Evolutionary conservation across 2,329 filamentous ascomycete genomes (phyloP).

Genomic region (Fusarium brachygibbosum): DNA sequence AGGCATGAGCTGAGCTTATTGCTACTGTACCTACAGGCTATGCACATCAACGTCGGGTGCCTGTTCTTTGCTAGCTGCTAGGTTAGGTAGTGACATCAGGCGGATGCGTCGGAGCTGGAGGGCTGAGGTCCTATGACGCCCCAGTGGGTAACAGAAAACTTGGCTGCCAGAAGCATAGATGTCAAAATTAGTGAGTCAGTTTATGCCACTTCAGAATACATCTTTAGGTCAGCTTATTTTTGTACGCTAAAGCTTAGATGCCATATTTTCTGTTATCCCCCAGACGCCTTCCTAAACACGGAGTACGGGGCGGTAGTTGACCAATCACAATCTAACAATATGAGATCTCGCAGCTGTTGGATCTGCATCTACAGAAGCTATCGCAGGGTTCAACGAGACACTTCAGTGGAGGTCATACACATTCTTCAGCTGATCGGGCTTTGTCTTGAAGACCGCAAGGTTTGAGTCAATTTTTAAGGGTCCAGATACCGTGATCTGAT

Average conservation of each 20-base stretch:
- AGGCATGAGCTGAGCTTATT: slow-evolving; percentile 27
- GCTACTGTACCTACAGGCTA: slow-evolving; percentile 2
- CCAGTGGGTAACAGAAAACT: no score
- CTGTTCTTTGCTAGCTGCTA: slow-evolving; percentile 31
- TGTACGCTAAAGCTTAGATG: no score
- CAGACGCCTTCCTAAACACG: slow-evolving; percentile 8
- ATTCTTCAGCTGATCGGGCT: slow-evolving; percentile 23
- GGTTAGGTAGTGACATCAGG: slow-evolving; percentile 48
- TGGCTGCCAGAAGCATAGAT: no score
- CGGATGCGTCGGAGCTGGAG: slow-evolving; percentile 41
- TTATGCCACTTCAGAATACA: no score
- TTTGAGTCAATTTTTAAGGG: background rate
- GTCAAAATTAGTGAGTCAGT: no score
- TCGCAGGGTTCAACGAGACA: slow-evolving; percentile 7
- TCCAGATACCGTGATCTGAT: background rate
- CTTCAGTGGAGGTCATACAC: slow-evolving; percentile 16
- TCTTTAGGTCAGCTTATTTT: no score
- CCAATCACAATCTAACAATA: slow-evolving; percentile 39
- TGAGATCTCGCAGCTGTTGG: slow-evolving; percentile 30
- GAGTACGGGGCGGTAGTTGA: slow-evolving; percentile 18
- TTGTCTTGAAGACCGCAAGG: background rate
- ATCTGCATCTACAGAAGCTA: slow-evolving; percentile 27
- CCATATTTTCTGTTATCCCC: no score
- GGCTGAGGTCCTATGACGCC: slow-evolving; percentile 42
- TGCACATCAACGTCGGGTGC: background rate